Evolutionary conservation across 257 asterid species (phyloP), one percentile per base, ranked within the genome.

Genomic region (Parsonsia alboflavescens): DNA sequence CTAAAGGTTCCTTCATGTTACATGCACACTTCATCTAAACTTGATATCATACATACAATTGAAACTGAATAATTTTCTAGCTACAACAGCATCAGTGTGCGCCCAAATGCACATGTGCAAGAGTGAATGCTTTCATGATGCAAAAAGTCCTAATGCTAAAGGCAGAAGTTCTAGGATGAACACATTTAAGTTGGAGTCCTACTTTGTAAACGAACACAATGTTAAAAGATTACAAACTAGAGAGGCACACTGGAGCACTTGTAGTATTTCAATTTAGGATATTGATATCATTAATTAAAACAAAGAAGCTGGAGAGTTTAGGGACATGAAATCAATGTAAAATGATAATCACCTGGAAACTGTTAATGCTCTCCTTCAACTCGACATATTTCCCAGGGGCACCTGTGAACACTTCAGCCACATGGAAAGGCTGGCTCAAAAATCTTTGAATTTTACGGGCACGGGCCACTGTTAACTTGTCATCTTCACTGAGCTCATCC

Each of bases 401-500:
- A 79, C 99, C 99, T 0, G 99, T 94, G 88, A 94, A 94, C 71
- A 94, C 99, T 88, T 94, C 99, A 5, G 99, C 99, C 39, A 94
- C 99, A 71, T 94, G 99, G 97, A 94, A 94, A 68, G 99, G 99
- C 85, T 94, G 99, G 84, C 99, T 94, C 88, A 94, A 82, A 84
- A 90, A 94, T 63, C 92, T 78, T 67, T 84, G 90, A 76, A 94
- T 94, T 52, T 94, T 94, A 75, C 99, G 97, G 30, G 99, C 99
- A 82, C 97, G 99, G 6, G 97, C 96, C 67, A 94, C 99, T n/a
- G 99, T 94, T 89, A 94, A 81, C 80, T 94, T 94, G 84, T 92
- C 99, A 56, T 94, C 99, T 80, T 94, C 99, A 84, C 98, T 94
- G 26, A 94, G 96, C 88, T 94, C 98, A 79, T 94, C 98, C 99